These are phyloP conservation scores for Candida qinlingensis DNA, from an alignment of 805 yeast genomes.

Conservation along the genomic window DNA sequence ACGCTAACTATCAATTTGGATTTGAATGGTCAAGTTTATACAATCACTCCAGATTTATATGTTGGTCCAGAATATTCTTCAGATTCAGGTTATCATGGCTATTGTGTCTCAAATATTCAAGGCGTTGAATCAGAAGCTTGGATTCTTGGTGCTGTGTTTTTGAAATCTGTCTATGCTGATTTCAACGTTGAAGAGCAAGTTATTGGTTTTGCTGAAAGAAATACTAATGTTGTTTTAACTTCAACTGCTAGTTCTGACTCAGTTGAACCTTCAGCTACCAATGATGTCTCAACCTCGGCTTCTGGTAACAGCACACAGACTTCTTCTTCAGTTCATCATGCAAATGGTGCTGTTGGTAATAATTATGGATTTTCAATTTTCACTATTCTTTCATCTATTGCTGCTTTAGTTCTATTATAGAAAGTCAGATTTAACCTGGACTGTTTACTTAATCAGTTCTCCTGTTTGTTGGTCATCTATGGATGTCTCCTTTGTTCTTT, in stretches of 20 bases:
- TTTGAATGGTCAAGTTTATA: slow-evolving; percentile 41
- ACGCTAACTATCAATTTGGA: slow-evolving; percentile 35
- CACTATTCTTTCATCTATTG: not conserved
- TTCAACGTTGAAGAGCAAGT: slow-evolving; percentile 46
- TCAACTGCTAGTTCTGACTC: slow-evolving; percentile 14
- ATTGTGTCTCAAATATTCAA: slow-evolving; percentile 62
- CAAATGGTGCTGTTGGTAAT: not conserved
- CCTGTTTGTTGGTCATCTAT: not conserved
- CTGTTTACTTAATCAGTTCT: not conserved
- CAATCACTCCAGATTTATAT: slow-evolving; percentile 39
- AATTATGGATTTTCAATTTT: not conserved
- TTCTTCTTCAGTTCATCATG: not conserved
- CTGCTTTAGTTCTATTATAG: not conserved
- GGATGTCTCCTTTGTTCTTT: slow-evolving; percentile 1
- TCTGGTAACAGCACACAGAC: not conserved
- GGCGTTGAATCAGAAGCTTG: slow-evolving; percentile 46
- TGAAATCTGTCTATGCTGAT: slow-evolving; percentile 49
- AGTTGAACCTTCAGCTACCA: not conserved
- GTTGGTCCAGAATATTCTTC: slow-evolving; percentile 42
- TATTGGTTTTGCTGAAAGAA: slow-evolving; percentile 51
- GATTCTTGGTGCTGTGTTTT: slow-evolving; percentile 62
- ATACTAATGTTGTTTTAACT: slow-evolving; percentile 24
- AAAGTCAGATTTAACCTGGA: no score
- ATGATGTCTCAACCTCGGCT: not conserved
- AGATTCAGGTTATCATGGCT: slow-evolving; percentile 34